phyloP scores from a whole-genome alignment of 176 grass and related monocot genomes.

The Ensete ventricosum region DNA sequence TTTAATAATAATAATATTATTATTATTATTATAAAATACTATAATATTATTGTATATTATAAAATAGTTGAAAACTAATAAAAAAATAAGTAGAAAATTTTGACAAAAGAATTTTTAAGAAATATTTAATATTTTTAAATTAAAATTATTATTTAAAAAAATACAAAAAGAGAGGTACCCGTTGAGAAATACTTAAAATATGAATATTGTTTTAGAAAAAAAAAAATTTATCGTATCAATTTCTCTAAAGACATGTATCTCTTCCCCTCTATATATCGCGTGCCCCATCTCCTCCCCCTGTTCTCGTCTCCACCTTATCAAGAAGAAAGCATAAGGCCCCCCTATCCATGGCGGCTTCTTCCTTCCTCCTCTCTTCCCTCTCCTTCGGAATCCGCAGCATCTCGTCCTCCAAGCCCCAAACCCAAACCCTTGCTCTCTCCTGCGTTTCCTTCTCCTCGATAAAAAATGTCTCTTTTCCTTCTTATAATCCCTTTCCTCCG shows the following conservation, averaged over 20 bases:
- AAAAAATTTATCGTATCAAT: too few relatives aligned
- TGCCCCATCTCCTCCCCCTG: background rate
- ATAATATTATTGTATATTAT: too few relatives aligned
- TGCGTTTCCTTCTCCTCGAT: background rate
- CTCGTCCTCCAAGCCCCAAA: background rate
- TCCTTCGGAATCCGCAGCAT: background rate
- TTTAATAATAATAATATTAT: too few relatives aligned
- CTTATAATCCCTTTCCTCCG: background rate
- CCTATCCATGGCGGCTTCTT: background rate
- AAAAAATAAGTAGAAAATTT: too few relatives aligned
- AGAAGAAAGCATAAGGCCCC: background rate
- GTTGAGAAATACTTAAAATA: too few relatives aligned
- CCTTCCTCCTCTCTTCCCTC: background rate
- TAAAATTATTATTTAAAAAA: too few relatives aligned
- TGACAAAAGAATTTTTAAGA: too few relatives aligned
- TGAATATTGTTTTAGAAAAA: too few relatives aligned
- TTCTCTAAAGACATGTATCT: background rate
- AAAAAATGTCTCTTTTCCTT: background rate
- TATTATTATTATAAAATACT: too few relatives aligned
- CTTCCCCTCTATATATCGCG: background rate
- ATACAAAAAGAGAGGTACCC: too few relatives aligned
- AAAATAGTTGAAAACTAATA: too few relatives aligned
- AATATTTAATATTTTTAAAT: too few relatives aligned
- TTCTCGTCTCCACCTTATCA: background rate
- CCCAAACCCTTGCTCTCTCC: background rate